A percentile compares a stretch with the other conserved stretches of the same genome.
phyloP scores from a whole-genome alignment of 345 rosid genomes.

The Populus euphratica region DNA sequence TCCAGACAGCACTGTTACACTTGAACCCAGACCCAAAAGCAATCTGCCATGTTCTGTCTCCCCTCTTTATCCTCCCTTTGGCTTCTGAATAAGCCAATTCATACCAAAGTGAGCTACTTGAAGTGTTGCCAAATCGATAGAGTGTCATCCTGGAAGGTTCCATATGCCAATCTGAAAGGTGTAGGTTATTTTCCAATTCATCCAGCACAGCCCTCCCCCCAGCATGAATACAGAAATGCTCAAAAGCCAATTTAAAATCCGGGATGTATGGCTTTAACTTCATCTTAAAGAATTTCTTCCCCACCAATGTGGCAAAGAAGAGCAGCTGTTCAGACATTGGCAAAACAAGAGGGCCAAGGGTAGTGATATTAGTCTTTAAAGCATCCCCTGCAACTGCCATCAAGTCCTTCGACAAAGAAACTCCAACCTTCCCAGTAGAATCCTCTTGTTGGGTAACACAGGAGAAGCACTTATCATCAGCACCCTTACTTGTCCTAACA shows the following conservation, averaged over 20 bases:
- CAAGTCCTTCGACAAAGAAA: slow-evolving; percentile 14
- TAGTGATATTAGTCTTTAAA: slow-evolving; percentile 15
- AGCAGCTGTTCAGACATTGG: slow-evolving; percentile 17
- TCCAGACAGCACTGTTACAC: slow-evolving; percentile 21
- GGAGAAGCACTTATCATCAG: slow-evolving; percentile 17
- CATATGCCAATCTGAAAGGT: slow-evolving; percentile 18
- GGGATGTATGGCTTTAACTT: slow-evolving; percentile 21
- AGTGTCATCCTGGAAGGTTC: slow-evolving; percentile 25
- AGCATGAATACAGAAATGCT: slow-evolving; percentile 18
- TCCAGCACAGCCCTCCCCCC: slow-evolving; percentile 20
- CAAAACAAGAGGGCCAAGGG: slow-evolving; percentile 20
- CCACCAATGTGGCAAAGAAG: slow-evolving; percentile 12
- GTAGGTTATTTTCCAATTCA: slow-evolving; percentile 16
- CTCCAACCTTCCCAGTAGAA: slow-evolving; percentile 8
- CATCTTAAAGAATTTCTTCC: slow-evolving; percentile 9
- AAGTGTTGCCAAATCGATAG: slow-evolving; percentile 18
- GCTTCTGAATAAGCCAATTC: slow-evolving; percentile 19
- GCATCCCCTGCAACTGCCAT: slow-evolving; percentile 22
- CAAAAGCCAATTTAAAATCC: slow-evolving; percentile 16
- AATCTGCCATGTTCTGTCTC: slow-evolving; percentile 20
- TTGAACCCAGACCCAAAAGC: slow-evolving; percentile 23
- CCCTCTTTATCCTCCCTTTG: slow-evolving; percentile 14
- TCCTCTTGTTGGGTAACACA: slow-evolving; percentile 17
- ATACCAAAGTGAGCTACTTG: slow-evolving; percentile 22
- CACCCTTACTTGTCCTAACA: slow-evolving; percentile 18